Evolutionary conservation across 805 yeast species (phyloP).

Genomic region (Diddensiella santjacobensis): DNA sequence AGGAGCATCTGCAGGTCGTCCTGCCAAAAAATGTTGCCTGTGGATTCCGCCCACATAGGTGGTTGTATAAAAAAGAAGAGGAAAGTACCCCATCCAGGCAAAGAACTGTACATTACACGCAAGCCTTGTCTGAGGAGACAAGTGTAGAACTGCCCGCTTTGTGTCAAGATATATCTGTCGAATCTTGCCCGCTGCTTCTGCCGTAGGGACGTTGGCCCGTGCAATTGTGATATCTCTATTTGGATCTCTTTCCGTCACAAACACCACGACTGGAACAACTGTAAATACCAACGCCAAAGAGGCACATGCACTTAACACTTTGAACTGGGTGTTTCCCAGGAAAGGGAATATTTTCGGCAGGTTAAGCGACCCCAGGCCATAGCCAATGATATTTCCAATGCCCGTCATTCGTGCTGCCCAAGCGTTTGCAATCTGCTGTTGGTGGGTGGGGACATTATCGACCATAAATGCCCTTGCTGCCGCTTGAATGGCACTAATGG

Average conservation of each 20-base stretch:
- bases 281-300: conserved; percentile 39
- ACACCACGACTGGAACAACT: conserved; percentile 40
- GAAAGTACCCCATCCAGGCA: conserved; percentile 69
- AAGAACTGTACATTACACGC: conserved; percentile 57
- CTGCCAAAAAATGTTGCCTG: conserved; percentile 32
- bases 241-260: conserved; percentile 50
- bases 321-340: conserved; percentile 49
- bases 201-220: neutral
- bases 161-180: conserved; percentile 16
- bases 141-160: conserved; percentile 22
- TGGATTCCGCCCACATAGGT: conserved; percentile 62
- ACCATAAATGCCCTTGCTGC: conserved; percentile 58
- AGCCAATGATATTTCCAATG: conserved; percentile 55
- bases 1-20: conserved; percentile 38
- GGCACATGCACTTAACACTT: conserved; percentile 45
- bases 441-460: conserved; percentile 54
- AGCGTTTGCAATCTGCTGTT: conserved; percentile 58
- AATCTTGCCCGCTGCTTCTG: conserved; percentile 4
- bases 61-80: conserved; percentile 60
- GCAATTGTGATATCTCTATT: conserved; percentile 21
- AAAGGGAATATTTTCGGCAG: conserved; percentile 38
- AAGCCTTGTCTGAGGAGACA: conserved; percentile 49
- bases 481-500: conserved; percentile 58
- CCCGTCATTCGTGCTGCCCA: conserved; percentile 68
- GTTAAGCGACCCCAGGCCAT: conserved; percentile 48